Conservation (phyloP, 2,329 filamentous ascomycete genomes). For the Domatiomyces catenatus region DNA sequence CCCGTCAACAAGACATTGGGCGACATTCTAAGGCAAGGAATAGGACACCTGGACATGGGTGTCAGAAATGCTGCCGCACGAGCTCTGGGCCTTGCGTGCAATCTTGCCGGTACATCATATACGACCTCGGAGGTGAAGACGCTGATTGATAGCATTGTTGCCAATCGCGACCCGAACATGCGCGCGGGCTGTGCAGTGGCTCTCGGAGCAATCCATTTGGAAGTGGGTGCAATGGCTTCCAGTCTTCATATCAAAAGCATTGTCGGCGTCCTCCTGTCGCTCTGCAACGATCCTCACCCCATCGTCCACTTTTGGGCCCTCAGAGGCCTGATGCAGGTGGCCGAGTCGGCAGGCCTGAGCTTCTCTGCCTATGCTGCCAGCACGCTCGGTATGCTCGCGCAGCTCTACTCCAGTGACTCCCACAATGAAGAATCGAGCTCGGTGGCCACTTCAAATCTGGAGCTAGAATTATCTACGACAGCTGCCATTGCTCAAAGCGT, state of each 20-base stretch:
- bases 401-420: constrained; percentile 79
- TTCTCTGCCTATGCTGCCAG: constrained; percentile 84
- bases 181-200: constrained; percentile 90
- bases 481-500: constrained; percentile 75
- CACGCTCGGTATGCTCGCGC: constrained; percentile 82
- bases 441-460: constrained; percentile 73
- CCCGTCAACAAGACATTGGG: constrained; percentile 59
- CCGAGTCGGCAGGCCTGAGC: constrained; percentile 80
- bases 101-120: constrained; percentile 66
- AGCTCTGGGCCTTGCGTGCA: constrained; percentile 74
- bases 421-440: constrained; percentile 75
- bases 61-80: constrained; percentile 74
- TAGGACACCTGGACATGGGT: constrained; percentile 70
- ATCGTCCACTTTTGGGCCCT: constrained; percentile 94
- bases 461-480: constrained; percentile 67
- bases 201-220: constrained; percentile 80
- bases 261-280: constrained; percentile 91
- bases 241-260: constrained; percentile 94
- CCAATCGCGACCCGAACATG: constrained; percentile 82
- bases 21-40: constrained; percentile 40
- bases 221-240: constrained; percentile 94
- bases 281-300: constrained; percentile 89
- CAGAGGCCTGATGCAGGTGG: constrained; percentile 70
- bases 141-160: constrained; percentile 83
- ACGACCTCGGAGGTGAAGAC: constrained; percentile 83